A percentile compares a stretch with the other conserved stretches of the same genome.
Conservation (phyloP, 2,329 filamentous ascomycete genomes). For the Juglanconis sp. region DNA sequence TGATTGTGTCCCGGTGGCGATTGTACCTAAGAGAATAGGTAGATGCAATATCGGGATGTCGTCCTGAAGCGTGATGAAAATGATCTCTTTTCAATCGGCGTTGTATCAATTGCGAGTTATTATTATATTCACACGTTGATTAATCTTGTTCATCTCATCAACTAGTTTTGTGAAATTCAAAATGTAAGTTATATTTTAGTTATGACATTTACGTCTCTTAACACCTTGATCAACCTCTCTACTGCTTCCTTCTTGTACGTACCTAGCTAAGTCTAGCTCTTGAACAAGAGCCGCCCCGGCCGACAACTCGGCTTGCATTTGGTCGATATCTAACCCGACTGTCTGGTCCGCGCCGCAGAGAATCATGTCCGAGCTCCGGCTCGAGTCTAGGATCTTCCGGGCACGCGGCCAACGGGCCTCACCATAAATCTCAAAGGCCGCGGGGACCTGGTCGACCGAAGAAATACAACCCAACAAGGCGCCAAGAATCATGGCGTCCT, state of each 20-base stretch:
- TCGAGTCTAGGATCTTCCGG: constrained; percentile 3
- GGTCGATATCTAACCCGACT: neutral
- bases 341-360: neutral
- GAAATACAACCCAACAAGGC: neutral
- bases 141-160: too few relatives aligned
- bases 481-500: constrained; percentile 1
- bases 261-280: neutral
- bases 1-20: too few relatives aligned
- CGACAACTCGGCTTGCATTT: neutral
- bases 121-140: too few relatives aligned
- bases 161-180: too few relatives aligned
- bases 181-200: too few relatives aligned
- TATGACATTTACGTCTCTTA: too few relatives aligned
- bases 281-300: neutral
- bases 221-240: neutral
- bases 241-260: neutral
- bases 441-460: neutral
- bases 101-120: too few relatives aligned
- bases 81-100: too few relatives aligned
- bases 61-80: too few relatives aligned
- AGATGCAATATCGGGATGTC: too few relatives aligned
- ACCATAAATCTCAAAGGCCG: neutral
- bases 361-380: constrained; percentile 2
- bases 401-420: constrained; percentile 3
- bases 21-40: too few relatives aligned